Conservation (phyloP, 805 yeast genomes). For the Lipomyces orientalis region DNA sequence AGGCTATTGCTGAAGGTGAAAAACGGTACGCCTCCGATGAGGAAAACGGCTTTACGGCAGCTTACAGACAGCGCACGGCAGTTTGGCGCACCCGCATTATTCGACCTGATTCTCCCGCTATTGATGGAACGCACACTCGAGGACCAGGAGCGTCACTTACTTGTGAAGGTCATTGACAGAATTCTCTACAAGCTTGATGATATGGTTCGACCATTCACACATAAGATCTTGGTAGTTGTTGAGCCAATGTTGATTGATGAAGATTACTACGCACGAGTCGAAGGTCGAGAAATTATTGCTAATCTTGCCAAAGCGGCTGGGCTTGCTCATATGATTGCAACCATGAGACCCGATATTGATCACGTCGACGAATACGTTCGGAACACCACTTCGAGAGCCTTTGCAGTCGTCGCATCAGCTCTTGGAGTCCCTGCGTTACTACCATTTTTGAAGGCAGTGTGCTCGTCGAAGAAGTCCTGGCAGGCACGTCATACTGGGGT, state of each 20-base stretch:
- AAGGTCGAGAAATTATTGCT: constrained; percentile 79
- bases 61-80: constrained; percentile 65
- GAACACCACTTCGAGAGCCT: constrained; percentile 72
- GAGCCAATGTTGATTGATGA: constrained; percentile 83
- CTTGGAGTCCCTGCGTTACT: constrained; percentile 72
- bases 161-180: constrained; percentile 77
- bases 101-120: constrained; percentile 76
- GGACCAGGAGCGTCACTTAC: constrained; percentile 80
- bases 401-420: constrained; percentile 84
- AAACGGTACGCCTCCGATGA: constrained; percentile 71
- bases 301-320: constrained; percentile 83
- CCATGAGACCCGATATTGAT: constrained; percentile 81
- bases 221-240: constrained; percentile 70
- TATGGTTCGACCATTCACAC: constrained; percentile 71
- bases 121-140: constrained; percentile 72
- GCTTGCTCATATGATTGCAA: constrained; percentile 74
- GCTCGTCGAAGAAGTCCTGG: constrained; percentile 78
- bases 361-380: constrained; percentile 81
- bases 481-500: constrained; percentile 84
- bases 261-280: constrained; percentile 72
- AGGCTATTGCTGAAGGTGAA: constrained; percentile 70
- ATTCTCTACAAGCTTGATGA: constrained; percentile 69
- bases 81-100: constrained; percentile 72
- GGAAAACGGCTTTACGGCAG: constrained; percentile 73
- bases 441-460: constrained; percentile 83